Conservation (phyloP, 163 green algal species). For the Prototheca cutis region DNA sequence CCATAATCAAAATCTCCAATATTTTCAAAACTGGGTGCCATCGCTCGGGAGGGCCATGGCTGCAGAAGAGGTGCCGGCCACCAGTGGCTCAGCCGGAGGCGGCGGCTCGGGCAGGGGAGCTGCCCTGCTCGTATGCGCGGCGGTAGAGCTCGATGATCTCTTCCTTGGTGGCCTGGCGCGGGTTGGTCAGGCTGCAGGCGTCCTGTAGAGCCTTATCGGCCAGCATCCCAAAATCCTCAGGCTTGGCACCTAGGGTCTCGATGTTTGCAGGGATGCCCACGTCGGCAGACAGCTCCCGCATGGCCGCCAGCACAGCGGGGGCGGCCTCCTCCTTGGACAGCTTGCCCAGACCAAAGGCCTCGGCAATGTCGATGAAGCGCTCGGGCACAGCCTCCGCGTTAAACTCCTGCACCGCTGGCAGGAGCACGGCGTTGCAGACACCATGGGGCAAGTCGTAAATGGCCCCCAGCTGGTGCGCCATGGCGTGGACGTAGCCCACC, state of each 20-base stretch:
- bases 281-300: slow-evolving; percentile 11
- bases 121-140: slow-evolving; percentile 14
- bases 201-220: slow-evolving; percentile 24
- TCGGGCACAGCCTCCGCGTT: slow-evolving; percentile 14
- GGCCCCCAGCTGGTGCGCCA: slow-evolving; percentile 31
- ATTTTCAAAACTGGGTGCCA: too few species aligned
- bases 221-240: slow-evolving; percentile 20
- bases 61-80: too few species aligned
- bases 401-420: slow-evolving; percentile 19
- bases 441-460: slow-evolving; percentile 32
- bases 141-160: slow-evolving; percentile 12
- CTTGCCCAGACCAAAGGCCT: slow-evolving; percentile 16
- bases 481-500: slow-evolving; percentile 25
- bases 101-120: too few species aligned
- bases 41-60: too few species aligned
- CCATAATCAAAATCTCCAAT: too few species aligned
- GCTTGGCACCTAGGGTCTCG: slow-evolving; percentile 17
- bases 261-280: slow-evolving; percentile 25
- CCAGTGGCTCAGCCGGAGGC: too few species aligned
- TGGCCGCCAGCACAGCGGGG: slow-evolving; percentile 8
- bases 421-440: slow-evolving; percentile 33
- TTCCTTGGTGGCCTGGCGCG: slow-evolving; percentile 4
- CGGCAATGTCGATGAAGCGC: slow-evolving; percentile 25
- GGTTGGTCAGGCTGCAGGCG: slow-evolving; percentile 21
- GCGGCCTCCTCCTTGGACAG: neutral